phyloP scores from a whole-genome alignment of 768 basidiomycete genomes.

The Udeniomyces megalosporus region DNA sequence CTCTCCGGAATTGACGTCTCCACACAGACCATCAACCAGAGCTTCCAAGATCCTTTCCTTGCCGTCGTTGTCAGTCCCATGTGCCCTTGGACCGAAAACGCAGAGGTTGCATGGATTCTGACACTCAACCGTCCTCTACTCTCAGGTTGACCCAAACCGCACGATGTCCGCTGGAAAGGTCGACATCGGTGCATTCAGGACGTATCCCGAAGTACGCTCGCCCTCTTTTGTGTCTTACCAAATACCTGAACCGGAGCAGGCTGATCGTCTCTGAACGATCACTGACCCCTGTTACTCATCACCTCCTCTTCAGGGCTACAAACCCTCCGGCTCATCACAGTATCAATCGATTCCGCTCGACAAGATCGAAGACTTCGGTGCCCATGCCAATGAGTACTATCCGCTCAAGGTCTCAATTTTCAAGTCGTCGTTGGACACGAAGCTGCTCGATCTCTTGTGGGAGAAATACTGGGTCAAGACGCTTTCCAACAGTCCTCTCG shows the following conservation, averaged over 20 bases:
- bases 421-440: conserved; percentile 74
- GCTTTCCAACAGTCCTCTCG: conserved; percentile 75
- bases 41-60: conserved; percentile 88
- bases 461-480: conserved; percentile 99
- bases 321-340: conserved; percentile 60
- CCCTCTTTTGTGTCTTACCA: neutral
- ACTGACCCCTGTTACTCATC: neutral
- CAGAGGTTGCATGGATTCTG: neutral
- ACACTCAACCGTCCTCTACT: neutral
- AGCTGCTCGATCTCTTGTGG: conserved; percentile 80
- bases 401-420: conserved; percentile 86
- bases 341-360: conserved; percentile 91
- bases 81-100: neutral
- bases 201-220: conserved; percentile 55
- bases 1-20: conserved; percentile 96
- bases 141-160: conserved; percentile 88
- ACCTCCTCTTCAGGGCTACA: conserved; percentile 43
- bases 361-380: conserved; percentile 99
- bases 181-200: conserved; percentile 96
- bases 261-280: no score
- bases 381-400: conserved; percentile 93
- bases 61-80: conserved; percentile 66
- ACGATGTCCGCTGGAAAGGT: conserved; percentile 97
- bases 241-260: no score
- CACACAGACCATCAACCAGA: conserved; percentile 89